Evolutionary conservation across 2,329 filamentous ascomycete genomes (phyloP), one percentile per base, ranked within the genome.

Genomic region (Chaetomium sp.): DNA sequence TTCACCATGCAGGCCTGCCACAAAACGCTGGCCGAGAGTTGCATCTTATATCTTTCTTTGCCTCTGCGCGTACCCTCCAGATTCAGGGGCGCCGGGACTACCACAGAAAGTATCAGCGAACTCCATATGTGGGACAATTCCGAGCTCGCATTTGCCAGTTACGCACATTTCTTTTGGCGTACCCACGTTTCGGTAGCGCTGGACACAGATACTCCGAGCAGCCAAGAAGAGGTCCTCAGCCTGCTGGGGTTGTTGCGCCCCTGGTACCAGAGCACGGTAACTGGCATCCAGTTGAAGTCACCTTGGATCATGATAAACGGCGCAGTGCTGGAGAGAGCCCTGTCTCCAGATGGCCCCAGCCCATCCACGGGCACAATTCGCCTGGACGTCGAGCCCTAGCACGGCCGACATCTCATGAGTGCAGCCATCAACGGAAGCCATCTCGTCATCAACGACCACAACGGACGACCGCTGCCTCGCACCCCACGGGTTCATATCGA

Each of bases 1-100:
- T 68, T 69, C 23, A 65, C 53, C 10, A 35, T 65, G 19, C 53
- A 61, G 31, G n/a, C 45, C 23, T 69, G 68, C 47, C 66, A 69
- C 55, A 35, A 27, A 23, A 59, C 56, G 9, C 27, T 69, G 29
- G 68, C 66, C 0, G 42, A 66, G 55, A 68, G 64, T n/a, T 68
- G 68, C 45, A 50, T 64, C 25, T 31, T 63, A 25, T 69, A 69
- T 21, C 58, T 69, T n/a, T 61, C 66, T 1, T 42, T 69, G 23
- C 64, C 68, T 6, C 35, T 69, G 12, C 58, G 64, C 3, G n/a
- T 63, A 1, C 57, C 42, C n/a, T 45, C 68, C 19, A 27, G 19
- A 45, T 69, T 68, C 57, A 60, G 61, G 23, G 59, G 33, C 12
- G 7, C 6, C 13, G 42, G 38, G 3, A 10, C 8, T 3, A 9